Conservation (phyloP, 306 rosid species). For the Lagenaria siceraria region DNA sequence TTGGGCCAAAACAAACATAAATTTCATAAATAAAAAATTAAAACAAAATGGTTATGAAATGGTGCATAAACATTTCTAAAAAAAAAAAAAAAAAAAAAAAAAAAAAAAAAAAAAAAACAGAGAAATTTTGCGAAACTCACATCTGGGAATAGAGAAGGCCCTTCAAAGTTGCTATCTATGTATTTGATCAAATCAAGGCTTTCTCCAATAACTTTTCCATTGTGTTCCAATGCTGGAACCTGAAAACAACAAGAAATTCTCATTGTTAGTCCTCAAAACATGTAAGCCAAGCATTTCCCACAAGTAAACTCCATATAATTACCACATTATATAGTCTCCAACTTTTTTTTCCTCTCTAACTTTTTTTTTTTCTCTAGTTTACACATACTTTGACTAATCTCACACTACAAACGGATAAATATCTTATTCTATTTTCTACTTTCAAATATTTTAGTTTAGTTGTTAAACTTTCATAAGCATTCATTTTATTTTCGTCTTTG, state of each 20-base stretch:
- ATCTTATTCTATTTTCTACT: too few species aligned
- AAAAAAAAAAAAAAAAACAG: too few species aligned
- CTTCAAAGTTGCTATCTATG: slow-evolving; percentile 44
- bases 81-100: too few species aligned
- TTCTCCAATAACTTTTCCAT: slow-evolving; percentile 70
- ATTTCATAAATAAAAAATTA: too few species aligned
- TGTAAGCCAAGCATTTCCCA: not conserved
- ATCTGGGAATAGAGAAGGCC: slow-evolving; percentile 43
- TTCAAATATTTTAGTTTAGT: too few species aligned
- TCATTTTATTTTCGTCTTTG: too few species aligned
- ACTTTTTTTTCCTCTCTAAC: not conserved
- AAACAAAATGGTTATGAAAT: too few species aligned
- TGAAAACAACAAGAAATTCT: slow-evolving; percentile 6
- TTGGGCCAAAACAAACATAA: too few species aligned
- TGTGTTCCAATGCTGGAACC: slow-evolving; percentile 90
- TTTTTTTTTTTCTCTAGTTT: not conserved
- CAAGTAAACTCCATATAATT: not conserved
- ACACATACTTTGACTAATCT: not conserved
- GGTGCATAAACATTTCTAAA: too few species aligned
- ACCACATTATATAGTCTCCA: not conserved
- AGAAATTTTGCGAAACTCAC: slow-evolving; percentile 21
- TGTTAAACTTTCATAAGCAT: too few species aligned
- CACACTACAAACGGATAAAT: too few species aligned
- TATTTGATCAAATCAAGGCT: slow-evolving; percentile 87
- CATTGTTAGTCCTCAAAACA: not conserved